phyloP scores from a whole-genome alignment of 257 asterid species.

The Ballota nigra region DNA sequence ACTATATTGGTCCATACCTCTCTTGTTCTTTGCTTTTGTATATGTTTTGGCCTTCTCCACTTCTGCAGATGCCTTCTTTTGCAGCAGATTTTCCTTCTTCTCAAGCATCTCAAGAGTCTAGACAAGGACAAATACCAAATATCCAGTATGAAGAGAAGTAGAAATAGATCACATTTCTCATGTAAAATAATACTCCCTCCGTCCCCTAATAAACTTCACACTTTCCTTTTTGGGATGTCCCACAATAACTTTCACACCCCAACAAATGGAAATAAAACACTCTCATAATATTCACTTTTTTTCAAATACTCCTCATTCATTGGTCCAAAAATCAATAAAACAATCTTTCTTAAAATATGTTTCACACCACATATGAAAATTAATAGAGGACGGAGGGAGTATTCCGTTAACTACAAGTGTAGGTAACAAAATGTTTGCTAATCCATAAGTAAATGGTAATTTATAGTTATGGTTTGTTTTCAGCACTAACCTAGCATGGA shows the following conservation, averaged over 20 bases:
- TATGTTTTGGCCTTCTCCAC: slow-evolving; percentile 66
- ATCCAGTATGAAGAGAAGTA: background rate
- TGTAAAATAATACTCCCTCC: too few species aligned
- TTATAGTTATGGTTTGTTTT: background rate
- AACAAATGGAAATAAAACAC: too few species aligned
- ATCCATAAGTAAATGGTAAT: background rate
- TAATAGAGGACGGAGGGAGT: too few species aligned
- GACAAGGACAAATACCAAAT: slow-evolving; percentile 1
- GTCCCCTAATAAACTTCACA: too few species aligned
- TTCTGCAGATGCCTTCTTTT: slow-evolving; percentile 69
- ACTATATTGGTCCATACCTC: slow-evolving; percentile 59
- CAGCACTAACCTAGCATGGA: background rate
- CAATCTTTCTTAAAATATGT: too few species aligned
- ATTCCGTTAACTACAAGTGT: too few species aligned
- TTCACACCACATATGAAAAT: too few species aligned
- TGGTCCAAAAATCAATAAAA: too few species aligned
- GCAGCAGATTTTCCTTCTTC: slow-evolving; percentile 69
- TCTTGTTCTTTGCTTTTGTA: slow-evolving; percentile 68
- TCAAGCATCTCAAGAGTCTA: slow-evolving; percentile 82
- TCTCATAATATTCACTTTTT: too few species aligned
- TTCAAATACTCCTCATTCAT: too few species aligned
- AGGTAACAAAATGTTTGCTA: background rate
- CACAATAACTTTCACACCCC: too few species aligned
- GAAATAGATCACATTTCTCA: background rate
- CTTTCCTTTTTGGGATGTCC: too few species aligned